Evolutionary conservation across 108 stramenopile genomes (phyloP).

Genomic region (Pseudonitzschia pungens): DNA sequence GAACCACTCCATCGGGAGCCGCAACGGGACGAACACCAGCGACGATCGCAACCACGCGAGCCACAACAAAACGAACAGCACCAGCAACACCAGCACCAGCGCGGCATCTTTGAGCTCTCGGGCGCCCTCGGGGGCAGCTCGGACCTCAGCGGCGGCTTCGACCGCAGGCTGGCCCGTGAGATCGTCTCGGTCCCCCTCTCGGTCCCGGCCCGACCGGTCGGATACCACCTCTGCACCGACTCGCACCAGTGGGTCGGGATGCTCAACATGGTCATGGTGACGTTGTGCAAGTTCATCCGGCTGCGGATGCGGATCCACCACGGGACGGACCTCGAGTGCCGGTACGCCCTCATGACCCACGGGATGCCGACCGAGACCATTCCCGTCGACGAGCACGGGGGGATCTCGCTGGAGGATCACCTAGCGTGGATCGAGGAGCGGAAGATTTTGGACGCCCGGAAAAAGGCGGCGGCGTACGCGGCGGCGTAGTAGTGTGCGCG

Average conservation of each 20-base stretch:
- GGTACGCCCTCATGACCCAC: constrained; percentile 30
- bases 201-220: constrained; percentile 29
- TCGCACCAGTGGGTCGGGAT: constrained; percentile 36
- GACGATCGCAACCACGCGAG: no score
- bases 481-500: not conserved
- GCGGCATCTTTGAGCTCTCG: constrained; percentile 12
- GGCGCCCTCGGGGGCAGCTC: not conserved
- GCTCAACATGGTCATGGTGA: constrained; percentile 26
- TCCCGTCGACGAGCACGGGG: constrained; percentile 20
- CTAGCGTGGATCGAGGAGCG: constrained; percentile 22
- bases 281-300: constrained; percentile 28
- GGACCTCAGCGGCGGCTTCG: constrained; percentile 21
- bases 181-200: constrained; percentile 26
- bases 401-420: constrained; percentile 16
- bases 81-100: no score
- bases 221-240: constrained; percentile 33
- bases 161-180: constrained; percentile 23
- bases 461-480: no score
- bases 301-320: constrained; percentile 38
- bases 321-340: constrained; percentile 30
- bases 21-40: no score
- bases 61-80: no score
- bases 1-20: no score
- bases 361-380: constrained; percentile 24
- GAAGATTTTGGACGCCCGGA: not conserved